Conservation (phyloP, 257 asterid species). For the Rehmannia glutinosa region DNA sequence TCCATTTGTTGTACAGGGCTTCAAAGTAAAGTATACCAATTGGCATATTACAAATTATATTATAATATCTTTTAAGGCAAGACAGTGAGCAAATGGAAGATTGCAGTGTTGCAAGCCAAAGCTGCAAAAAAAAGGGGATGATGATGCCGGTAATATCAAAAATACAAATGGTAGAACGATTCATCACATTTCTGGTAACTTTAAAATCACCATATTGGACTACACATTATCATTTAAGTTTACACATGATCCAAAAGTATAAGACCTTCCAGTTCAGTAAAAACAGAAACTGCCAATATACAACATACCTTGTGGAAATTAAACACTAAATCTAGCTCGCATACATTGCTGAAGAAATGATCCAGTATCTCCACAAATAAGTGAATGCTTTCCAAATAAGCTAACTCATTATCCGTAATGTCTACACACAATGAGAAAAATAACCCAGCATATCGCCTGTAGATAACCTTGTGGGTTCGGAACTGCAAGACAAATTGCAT, state of each 20-base stretch:
- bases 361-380: conserved; percentile 83
- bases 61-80: not conserved
- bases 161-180: no score
- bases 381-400: conserved; percentile 58
- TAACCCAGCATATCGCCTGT: conserved; percentile 78
- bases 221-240: no score
- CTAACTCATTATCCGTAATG: conserved; percentile 76
- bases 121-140: no score
- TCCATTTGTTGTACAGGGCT: not conserved
- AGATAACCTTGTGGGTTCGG: conserved; percentile 74
- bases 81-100: not conserved
- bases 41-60: not conserved
- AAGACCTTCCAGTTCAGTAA: not conserved
- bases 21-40: not conserved
- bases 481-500: conserved; percentile 38
- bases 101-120: no score
- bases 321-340: conserved; percentile 77
- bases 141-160: no score
- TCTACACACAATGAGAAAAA: conserved; percentile 79
- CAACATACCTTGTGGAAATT: conserved; percentile 75
- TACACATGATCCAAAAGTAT: no score
- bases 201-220: no score
- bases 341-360: conserved; percentile 81
- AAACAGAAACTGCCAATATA: not conserved
- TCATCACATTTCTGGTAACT: no score